These are phyloP conservation scores for Hypoxylon sp. DNA, from an alignment of 2,329 filamentous ascomycete genomes.

Conservation along the genomic window DNA sequence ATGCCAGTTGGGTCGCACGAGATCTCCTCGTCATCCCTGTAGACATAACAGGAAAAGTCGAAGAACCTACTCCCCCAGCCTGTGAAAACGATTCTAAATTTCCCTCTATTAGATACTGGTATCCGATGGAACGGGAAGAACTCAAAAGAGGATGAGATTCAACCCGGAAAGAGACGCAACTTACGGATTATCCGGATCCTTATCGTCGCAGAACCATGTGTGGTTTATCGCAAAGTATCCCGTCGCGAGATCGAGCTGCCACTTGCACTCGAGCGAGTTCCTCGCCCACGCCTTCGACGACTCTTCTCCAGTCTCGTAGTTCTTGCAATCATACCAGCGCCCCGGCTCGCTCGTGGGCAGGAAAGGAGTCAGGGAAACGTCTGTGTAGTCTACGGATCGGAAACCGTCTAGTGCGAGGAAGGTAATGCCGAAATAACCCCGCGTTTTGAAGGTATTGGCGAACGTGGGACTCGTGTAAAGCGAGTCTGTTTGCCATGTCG, in stretches of 20 bases:
- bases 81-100: constrained; percentile 34
- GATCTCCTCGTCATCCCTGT: constrained; percentile 24
- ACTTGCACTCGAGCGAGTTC: constrained; percentile 35
- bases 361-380: constrained; percentile 26
- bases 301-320: constrained; percentile 10
- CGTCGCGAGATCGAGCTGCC: constrained; percentile 42
- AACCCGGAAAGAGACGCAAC: not conserved
- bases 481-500: constrained; percentile 12
- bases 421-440: constrained; percentile 9
- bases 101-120: constrained; percentile 1
- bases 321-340: constrained; percentile 39
- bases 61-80: constrained; percentile 34
- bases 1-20: constrained; percentile 23
- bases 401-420: constrained; percentile 32
- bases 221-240: constrained; percentile 43
- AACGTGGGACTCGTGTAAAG: constrained; percentile 22
- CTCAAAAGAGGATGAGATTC: not conserved
- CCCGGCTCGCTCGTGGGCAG: constrained; percentile 32
- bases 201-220: constrained; percentile 42
- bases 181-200: constrained; percentile 39
- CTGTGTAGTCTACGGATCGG: constrained; percentile 16
- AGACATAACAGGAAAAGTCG: constrained; percentile 34
- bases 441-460: constrained; percentile 12
- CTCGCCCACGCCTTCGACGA: constrained; percentile 28
- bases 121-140: not conserved